These are phyloP conservation scores for Talaromyces sp. DNA, from an alignment of 2,329 filamentous ascomycete genomes.

Conservation along the genomic window DNA sequence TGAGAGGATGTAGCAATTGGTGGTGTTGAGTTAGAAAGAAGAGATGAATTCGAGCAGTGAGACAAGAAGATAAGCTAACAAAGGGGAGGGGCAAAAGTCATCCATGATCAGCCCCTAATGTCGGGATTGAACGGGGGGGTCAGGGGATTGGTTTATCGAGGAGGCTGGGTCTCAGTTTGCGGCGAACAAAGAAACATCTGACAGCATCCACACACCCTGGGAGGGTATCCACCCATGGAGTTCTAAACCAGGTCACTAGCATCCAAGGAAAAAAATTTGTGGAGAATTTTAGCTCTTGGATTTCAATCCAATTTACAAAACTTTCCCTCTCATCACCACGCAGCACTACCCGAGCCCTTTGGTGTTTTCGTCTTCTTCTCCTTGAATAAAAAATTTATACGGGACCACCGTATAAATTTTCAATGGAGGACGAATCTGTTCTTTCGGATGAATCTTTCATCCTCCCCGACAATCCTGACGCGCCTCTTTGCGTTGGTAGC, in stretches of 20 bases:
- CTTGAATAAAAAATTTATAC: background rate
- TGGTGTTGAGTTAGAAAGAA: background rate
- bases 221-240: background rate
- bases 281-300: background rate
- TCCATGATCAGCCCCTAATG: background rate
- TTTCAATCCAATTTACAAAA: background rate
- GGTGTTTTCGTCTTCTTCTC: background rate
- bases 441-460: background rate
- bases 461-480: conserved; percentile 7
- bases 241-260: background rate
- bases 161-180: conserved; percentile 6
- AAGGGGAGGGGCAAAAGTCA: conserved; percentile 3
- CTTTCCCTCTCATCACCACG: background rate
- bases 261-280: background rate
- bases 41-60: background rate
- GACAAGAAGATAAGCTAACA: background rate
- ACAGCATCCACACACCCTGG: conserved; percentile 2
- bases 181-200: conserved; percentile 8
- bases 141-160: conserved; percentile 2
- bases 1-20: background rate
- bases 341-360: background rate
- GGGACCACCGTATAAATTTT: background rate
- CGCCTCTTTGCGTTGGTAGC: conserved; percentile 8
- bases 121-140: background rate
- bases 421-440: background rate